Conservation (phyloP, 1,284 basidiomycete species). For the Pholiota adiposa region DNA sequence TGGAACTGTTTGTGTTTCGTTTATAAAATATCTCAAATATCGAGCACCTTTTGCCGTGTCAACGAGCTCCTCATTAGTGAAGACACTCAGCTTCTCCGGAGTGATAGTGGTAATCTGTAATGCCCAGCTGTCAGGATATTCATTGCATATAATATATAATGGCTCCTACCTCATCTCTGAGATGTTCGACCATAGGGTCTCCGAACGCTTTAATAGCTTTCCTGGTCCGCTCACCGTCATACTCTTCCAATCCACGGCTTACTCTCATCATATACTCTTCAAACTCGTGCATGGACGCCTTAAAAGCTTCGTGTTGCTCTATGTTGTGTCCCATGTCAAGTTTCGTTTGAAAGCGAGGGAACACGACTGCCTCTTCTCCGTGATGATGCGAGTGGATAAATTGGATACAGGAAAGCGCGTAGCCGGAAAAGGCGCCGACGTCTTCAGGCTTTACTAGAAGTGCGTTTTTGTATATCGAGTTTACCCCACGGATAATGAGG, state of each 20-base stretch:
- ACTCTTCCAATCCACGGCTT: background rate
- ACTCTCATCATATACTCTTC: background rate
- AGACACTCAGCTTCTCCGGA: background rate
- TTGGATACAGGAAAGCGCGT: background rate
- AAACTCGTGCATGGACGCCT: background rate
- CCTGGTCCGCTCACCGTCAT: background rate
- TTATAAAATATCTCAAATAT: background rate
- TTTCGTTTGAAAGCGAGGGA: background rate
- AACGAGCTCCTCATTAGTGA: background rate
- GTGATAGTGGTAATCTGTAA: background rate
- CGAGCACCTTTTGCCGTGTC: background rate
- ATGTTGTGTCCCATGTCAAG: background rate
- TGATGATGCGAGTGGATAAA: background rate
- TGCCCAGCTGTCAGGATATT: background rate
- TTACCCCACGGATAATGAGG: background rate
- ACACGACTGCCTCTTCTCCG: background rate
- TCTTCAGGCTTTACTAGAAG: background rate
- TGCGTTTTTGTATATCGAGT: background rate
- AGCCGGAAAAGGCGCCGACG: background rate
- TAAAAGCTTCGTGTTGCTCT: background rate
- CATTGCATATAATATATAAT: background rate
- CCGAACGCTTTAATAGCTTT: background rate
- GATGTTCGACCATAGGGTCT: background rate
- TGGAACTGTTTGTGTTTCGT: background rate
- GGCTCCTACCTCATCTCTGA: background rate